A percentile compares a stretch with the other conserved stretches of the same genome.
Conservation (phyloP, 129 eudicot genomes). For the Escallonia herrerae region DNA sequence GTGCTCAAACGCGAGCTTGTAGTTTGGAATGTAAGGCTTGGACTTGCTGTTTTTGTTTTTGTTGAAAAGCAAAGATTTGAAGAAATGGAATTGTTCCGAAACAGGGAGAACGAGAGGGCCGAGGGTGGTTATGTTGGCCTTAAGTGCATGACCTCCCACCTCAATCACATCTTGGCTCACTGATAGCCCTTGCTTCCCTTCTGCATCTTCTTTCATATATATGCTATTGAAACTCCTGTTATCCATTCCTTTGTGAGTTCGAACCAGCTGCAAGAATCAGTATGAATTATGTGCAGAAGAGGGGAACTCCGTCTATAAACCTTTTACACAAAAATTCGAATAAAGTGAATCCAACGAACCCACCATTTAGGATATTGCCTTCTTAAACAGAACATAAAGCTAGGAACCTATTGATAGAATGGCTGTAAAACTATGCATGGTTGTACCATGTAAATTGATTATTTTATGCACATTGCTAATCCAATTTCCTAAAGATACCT, state of each 20-base stretch:
- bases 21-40: constrained; percentile 37
- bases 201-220: constrained; percentile 24
- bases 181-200: constrained; percentile 31
- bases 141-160: constrained; percentile 33
- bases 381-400: too few species aligned
- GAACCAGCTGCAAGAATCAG: constrained; percentile 21
- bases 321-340: too few species aligned
- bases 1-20: constrained; percentile 38
- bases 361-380: too few species aligned
- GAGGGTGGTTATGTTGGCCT: constrained; percentile 36
- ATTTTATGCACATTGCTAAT: too few species aligned
- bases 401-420: too few species aligned
- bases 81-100: constrained; percentile 30
- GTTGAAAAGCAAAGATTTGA: constrained; percentile 21
- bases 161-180: constrained; percentile 30
- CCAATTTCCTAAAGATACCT: too few species aligned
- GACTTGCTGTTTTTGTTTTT: not conserved
- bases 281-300: too few species aligned
- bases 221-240: constrained; percentile 27
- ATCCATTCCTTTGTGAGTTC: constrained; percentile 34
- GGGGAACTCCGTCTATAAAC: too few species aligned
- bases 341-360: too few species aligned
- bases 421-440: too few species aligned
- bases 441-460: too few species aligned
- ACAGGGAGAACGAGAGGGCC: constrained; percentile 35